Evolutionary conservation across 2,329 filamentous ascomycete species (phyloP).

Genomic region (Neofusicoccum ribis): DNA sequence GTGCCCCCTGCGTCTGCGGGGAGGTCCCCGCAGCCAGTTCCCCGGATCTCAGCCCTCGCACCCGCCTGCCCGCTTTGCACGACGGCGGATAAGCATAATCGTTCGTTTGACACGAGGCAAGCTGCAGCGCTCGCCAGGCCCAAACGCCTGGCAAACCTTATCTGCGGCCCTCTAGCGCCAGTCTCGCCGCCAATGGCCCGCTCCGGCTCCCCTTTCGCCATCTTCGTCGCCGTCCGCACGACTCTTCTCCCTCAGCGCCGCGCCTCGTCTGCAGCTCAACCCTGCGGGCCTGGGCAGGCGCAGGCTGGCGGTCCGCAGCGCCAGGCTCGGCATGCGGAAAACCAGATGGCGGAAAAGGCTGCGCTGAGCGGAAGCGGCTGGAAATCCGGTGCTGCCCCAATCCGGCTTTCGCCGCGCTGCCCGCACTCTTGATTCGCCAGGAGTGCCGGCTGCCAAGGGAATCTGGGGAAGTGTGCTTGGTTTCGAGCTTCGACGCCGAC

Average conservation of each 20-base stretch:
- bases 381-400: neutral
- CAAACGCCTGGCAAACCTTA: neutral
- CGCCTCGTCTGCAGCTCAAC: neutral
- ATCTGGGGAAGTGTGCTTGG: constrained; percentile 9
- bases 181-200: neutral
- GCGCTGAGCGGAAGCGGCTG: neutral
- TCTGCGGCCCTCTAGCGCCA: neutral
- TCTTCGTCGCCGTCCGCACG: neutral
- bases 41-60: neutral
- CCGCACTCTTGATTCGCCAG: constrained; percentile 6
- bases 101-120: neutral
- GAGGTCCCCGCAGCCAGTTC: neutral
- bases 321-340: neutral
- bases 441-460: constrained; percentile 6
- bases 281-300: neutral
- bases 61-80: neutral
- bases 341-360: neutral
- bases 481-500: neutral
- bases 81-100: constrained; percentile 13
- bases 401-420: constrained; percentile 5
- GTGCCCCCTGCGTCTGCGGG: constrained; percentile 1
- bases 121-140: neutral
- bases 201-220: no score
- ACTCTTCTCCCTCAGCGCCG: neutral
- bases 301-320: neutral